Conservation (phyloP, 2,329 filamentous ascomycete genomes). For the Blastomyces percursus region DNA sequence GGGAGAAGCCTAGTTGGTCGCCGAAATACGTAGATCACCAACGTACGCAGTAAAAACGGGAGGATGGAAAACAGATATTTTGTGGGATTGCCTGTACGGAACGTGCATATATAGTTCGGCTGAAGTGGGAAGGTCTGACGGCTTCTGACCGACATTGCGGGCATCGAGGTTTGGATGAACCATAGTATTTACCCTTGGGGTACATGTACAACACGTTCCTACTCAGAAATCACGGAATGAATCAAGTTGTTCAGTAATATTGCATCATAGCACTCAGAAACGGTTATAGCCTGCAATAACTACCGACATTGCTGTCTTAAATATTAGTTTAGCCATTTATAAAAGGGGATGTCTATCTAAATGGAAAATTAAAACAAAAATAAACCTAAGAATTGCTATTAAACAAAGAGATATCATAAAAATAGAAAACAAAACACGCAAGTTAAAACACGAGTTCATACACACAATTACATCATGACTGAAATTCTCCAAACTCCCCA, state of each 20-base stretch:
- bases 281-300: not conserved
- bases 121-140: not conserved
- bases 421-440: not conserved
- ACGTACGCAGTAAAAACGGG: too few species aligned
- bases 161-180: too few species aligned
- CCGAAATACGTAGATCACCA: not conserved
- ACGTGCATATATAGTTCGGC: not conserved
- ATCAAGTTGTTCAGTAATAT: not conserved
- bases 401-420: not conserved
- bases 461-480: conserved; percentile 24
- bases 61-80: not conserved
- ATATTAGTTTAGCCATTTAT: not conserved
- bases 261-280: not conserved
- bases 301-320: not conserved
- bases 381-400: not conserved
- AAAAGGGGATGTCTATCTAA: not conserved
- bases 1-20: not conserved
- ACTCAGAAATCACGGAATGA: not conserved
- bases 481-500: conserved; percentile 78
- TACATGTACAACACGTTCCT: not conserved
- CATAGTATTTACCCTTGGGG: not conserved
- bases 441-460: not conserved
- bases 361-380: not conserved
- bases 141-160: not conserved
- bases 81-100: not conserved